Evolutionary conservation across 495 filamentous ascomycete species (phyloP), one percentile per base, ranked within the genome.

Genomic region (Penicillium crystallinum): DNA sequence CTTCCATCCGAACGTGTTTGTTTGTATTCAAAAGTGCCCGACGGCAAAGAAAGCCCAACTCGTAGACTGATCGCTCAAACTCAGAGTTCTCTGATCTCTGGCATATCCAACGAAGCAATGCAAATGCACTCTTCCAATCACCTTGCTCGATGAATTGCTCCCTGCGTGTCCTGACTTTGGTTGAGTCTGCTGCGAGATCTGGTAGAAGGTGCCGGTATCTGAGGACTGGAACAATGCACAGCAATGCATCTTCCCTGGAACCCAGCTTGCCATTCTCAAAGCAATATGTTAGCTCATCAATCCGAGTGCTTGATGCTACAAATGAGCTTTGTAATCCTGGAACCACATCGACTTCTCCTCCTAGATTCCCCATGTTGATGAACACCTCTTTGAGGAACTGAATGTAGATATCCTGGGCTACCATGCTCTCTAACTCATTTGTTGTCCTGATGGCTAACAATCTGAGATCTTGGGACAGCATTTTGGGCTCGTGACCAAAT

Each of bases 381-480:
- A 67, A 38, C 0, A 54, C 58, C 11, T 46, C 22, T 21, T 54
- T 54, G 11, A 72, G 46, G 31, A 75, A 70, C 2, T 64, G 58
- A 0, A 66, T 65, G 23, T 64, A 75, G 7, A 75, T 57, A 29
- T 75, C 70, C 39, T 75, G 72, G 4, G 72, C 72, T 1, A 45
- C 60, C 67, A 72, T 68, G 1, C 12, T 48, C 23, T 68, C 65
- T 1, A 72, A 12, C 2, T 23, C 40, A 17, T 61, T 71, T 0
- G 58, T 46, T 0, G 64, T 67, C 30, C 48, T 54, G 2, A 72
- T 52, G 2, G 57, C 57, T 4, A 74, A 55, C 4, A 67, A 54
- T 0, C 65, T 50, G 23, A 41, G 59, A 7, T 58, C 57, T 5
- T 55, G 21, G 0, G 14, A 41, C 12, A 25, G 46, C 17, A 3